A percentile compares a stretch with the other conserved stretches of the same genome.
Evolutionary conservation across 352 stramenopile genomes (phyloP).

Genomic region (Phytophthora podocarpi): DNA sequence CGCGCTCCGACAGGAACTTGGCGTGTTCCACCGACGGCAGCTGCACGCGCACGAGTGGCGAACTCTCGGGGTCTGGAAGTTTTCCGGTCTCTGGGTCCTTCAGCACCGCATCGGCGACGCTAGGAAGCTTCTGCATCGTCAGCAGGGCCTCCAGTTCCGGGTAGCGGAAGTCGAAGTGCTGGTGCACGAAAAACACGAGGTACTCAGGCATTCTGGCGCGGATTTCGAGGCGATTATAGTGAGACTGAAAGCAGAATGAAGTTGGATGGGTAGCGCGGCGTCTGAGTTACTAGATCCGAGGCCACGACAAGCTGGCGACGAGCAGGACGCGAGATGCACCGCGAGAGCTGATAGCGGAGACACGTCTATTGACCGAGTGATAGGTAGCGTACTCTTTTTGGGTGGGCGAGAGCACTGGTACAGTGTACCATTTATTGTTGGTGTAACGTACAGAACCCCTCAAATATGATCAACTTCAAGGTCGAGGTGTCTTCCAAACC

Average conservation of each 20-base stretch:
- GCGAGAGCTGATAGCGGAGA: background rate
- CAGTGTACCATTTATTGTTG: conserved; percentile 6
- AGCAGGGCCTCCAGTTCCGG: conserved; percentile 81
- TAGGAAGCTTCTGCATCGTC: conserved; percentile 55
- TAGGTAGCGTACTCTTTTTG: no score
- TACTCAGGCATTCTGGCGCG: conserved; percentile 60
- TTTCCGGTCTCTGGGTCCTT: conserved; percentile 29
- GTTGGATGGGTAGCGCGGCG: background rate
- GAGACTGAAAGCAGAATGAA: background rate
- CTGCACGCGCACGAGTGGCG: conserved; percentile 66
- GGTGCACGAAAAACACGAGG: conserved; percentile 85
- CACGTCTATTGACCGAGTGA: background rate
- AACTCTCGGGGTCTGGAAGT: conserved; percentile 54
- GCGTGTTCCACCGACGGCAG: conserved; percentile 64
- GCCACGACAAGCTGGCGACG: background rate
- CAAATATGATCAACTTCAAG: conserved; percentile 20
- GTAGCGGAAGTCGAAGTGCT: conserved; percentile 85
- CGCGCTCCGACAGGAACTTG: conserved; percentile 80
- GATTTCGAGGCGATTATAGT: background rate
- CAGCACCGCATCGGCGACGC: conserved; percentile 39
- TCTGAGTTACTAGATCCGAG: background rate
- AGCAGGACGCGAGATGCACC: conserved; percentile 1
- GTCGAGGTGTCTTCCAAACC: no score
- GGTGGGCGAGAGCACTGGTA: conserved; percentile 21
- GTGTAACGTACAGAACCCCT: background rate